A percentile compares a stretch with the other conserved stretches of the same genome.
Evolutionary conservation across 2,329 filamentous ascomycete species (phyloP).

Genomic region (Scorias spongiosa): DNA sequence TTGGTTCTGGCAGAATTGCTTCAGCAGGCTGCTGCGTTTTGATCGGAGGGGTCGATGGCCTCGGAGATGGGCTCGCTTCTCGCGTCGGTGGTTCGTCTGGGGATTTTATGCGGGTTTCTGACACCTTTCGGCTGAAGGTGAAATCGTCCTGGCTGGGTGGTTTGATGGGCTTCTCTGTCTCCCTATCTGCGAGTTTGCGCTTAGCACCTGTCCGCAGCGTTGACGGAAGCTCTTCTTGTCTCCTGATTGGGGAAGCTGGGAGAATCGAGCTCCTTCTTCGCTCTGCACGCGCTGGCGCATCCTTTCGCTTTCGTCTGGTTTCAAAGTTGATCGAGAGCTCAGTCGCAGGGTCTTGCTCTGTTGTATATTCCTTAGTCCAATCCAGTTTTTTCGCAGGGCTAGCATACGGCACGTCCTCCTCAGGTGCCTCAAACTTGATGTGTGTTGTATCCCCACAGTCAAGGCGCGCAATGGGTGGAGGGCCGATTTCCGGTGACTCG

Average conservation of each 20-base stretch:
- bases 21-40: not conserved
- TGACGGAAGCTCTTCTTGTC: slow-evolving; percentile 17
- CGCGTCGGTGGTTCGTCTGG: slow-evolving; percentile 2
- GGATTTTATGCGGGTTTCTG: slow-evolving; percentile 4
- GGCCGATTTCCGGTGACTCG: slow-evolving; percentile 55
- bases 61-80: slow-evolving; percentile 12
- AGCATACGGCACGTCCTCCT: slow-evolving; percentile 7
- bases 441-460: slow-evolving; percentile 26
- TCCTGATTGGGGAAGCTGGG: slow-evolving; percentile 22
- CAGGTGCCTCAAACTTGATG: slow-evolving; percentile 26
- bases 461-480: slow-evolving; percentile 39
- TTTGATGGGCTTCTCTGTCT: slow-evolving; percentile 28
- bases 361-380: slow-evolving; percentile 9
- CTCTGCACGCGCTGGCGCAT: slow-evolving; percentile 31
- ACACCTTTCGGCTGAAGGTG: slow-evolving; percentile 28
- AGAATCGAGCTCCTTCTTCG: slow-evolving; percentile 28
- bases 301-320: slow-evolving; percentile 36
- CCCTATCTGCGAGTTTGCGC: slow-evolving; percentile 40
- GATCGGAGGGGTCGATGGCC: not conserved
- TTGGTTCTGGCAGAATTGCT: slow-evolving; percentile 1
- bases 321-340: slow-evolving; percentile 33
- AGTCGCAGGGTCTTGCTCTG: slow-evolving; percentile 23
- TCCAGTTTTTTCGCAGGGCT: slow-evolving; percentile 1
- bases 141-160: slow-evolving; percentile 26
- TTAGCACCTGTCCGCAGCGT: slow-evolving; percentile 36